Evolutionary conservation across 139 green algal species (phyloP).

Genomic region (Pleodorina starrii): DNA sequence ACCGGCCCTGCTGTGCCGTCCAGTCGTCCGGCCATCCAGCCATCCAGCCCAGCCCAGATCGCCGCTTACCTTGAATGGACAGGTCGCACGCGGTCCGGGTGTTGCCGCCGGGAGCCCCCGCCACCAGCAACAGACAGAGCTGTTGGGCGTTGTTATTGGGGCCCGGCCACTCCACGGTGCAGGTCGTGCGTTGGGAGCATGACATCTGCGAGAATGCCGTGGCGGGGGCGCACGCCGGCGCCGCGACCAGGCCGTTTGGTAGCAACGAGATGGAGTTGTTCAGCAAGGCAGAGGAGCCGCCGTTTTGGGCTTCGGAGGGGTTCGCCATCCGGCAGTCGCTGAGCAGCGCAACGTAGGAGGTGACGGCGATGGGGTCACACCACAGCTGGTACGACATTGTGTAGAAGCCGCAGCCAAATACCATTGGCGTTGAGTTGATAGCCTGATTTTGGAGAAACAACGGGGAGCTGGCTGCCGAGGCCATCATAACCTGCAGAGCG

Average conservation of each 20-base stretch:
- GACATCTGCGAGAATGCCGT: background rate
- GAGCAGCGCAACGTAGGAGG: background rate
- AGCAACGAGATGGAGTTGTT: background rate
- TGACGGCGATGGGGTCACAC: background rate
- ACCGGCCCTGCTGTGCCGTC: no score
- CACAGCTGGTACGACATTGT: constrained; percentile 20
- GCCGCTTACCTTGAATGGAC: background rate
- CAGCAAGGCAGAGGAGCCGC: background rate
- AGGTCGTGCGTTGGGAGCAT: background rate
- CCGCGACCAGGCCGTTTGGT: background rate
- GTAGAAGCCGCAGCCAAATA: constrained; percentile 2
- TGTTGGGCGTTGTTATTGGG: background rate
- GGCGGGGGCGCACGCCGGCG: background rate
- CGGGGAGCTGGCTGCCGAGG: constrained; percentile 39
- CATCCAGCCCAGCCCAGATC: no score
- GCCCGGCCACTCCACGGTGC: background rate
- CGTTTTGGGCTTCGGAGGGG: background rate
- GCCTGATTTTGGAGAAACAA: background rate
- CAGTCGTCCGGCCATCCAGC: no score
- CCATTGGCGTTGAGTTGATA: background rate
- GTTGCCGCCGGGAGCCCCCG: background rate
- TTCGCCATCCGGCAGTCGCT: background rate
- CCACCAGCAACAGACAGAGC: constrained; percentile 27
- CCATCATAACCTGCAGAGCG: background rate
- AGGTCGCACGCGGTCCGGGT: background rate